Evolutionary conservation across 352 stramenopile genomes (phyloP).

Genomic region (Phytophthora cryptogea): DNA sequence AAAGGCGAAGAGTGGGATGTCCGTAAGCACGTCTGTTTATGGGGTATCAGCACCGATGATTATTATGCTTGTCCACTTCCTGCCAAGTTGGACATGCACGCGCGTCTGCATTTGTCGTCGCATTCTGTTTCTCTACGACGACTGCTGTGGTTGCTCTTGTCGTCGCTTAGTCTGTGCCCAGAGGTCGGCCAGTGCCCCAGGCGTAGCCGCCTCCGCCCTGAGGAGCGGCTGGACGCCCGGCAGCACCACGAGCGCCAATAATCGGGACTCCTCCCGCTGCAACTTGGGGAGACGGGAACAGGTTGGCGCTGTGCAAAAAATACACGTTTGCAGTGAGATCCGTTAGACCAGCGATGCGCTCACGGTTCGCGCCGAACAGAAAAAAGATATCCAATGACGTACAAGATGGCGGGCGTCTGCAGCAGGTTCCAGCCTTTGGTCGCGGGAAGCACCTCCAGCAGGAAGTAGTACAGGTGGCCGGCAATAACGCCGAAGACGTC

Average conservation of each 20-base stretch:
- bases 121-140: constrained; percentile 4
- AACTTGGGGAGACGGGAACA: constrained; percentile 71
- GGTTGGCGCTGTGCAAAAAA: constrained; percentile 37
- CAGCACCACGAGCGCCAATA: constrained; percentile 55
- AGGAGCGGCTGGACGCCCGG: constrained; percentile 36
- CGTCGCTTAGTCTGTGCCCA: constrained; percentile 41
- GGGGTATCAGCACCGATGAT: no score
- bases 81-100: no score
- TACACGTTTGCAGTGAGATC: constrained; percentile 1
- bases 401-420: constrained; percentile 86
- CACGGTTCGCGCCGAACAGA: not conserved
- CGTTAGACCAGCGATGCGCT: constrained; percentile 8
- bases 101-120: not conserved
- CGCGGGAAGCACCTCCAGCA: constrained; percentile 85
- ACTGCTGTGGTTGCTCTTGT: not conserved
- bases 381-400: constrained; percentile 26
- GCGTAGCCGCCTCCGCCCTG: constrained; percentile 60
- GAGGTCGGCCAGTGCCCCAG: constrained; percentile 65
- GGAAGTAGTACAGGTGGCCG: constrained; percentile 91
- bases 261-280: constrained; percentile 51
- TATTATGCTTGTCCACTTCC: no score
- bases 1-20: not conserved
- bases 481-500: constrained; percentile 86
- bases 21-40: not conserved
- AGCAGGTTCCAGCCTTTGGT: constrained; percentile 87